Evolutionary conservation across 768 basidiomycete species (phyloP).

Genomic region (Sporobolomyces pararoseus): DNA sequence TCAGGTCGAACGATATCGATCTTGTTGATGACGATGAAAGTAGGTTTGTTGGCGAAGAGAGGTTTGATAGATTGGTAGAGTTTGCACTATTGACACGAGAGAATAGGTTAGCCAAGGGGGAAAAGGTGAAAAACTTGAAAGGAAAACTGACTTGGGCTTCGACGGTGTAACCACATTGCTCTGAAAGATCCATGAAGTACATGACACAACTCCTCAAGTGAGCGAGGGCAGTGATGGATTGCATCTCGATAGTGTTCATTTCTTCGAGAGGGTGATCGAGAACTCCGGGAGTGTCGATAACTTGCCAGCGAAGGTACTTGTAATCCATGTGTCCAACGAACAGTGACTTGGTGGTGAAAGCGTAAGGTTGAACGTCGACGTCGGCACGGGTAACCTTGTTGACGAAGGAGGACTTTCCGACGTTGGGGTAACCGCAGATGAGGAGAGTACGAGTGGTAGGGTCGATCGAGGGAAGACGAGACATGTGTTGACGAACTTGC

Average conservation of each 20-base stretch:
- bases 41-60: conserved; percentile 83
- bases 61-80: conserved; percentile 99
- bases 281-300: conserved; percentile 97
- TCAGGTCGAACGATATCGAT: conserved; percentile 85
- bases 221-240: conserved; percentile 95
- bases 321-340: conserved; percentile 99
- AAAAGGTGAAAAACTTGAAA: no score
- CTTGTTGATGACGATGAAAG: conserved; percentile 94
- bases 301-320: conserved; percentile 98
- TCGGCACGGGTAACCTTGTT: conserved; percentile 99
- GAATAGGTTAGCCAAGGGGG: no score
- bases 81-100: conserved; percentile 65
- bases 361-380: conserved; percentile 98
- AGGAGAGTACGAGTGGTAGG: conserved; percentile 96
- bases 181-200: conserved; percentile 98
- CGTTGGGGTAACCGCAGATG: conserved; percentile 98
- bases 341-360: conserved; percentile 97
- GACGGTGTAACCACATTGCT: conserved; percentile 95
- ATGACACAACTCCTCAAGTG: conserved; percentile 89
- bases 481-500: conserved; percentile 98
- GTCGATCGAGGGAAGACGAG: conserved; percentile 95
- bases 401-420: conserved; percentile 98
- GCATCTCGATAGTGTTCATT: conserved; percentile 99
- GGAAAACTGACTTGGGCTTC: conserved; percentile 86
- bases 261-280: conserved; percentile 97